Percentiles rank a stretch among this genome's conserved stretches.
phyloP scores from a whole-genome alignment of 345 rosid genomes.

The Syzygium grande region DNA sequence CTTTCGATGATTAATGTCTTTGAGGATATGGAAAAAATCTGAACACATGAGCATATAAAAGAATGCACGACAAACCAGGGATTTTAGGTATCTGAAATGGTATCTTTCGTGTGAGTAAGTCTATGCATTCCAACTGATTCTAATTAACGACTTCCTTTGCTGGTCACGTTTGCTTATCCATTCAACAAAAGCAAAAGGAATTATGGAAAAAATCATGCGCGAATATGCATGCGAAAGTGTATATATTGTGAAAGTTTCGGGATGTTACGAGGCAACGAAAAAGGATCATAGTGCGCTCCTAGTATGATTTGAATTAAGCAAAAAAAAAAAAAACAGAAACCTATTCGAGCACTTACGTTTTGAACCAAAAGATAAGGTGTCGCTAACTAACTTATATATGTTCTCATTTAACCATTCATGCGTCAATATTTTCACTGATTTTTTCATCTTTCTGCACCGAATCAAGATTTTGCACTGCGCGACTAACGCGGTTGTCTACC shows the following conservation, averaged over 20 bases:
- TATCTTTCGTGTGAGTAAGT: not conserved
- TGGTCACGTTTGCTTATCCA: not conserved
- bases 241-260: not conserved
- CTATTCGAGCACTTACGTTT: not conserved
- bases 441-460: not conserved
- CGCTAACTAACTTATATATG: not conserved
- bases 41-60: not conserved
- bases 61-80: not conserved
- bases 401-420: not conserved
- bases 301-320: not conserved
- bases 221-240: not conserved
- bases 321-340: not conserved
- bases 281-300: not conserved
- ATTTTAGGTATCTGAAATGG: not conserved
- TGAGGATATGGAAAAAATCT: not conserved
- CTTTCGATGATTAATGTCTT: not conserved
- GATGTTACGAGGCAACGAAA: not conserved
- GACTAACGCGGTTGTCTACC: not conserved
- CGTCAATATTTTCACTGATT: not conserved
- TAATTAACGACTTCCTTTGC: not conserved
- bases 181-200: not conserved
- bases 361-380: not conserved
- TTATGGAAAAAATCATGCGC: not conserved
- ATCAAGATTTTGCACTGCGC: not conserved
- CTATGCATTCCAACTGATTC: not conserved